Percentiles rank a stretch among this genome's conserved stretches.
Evolutionary conservation across 176 grass and related monocot species (phyloP).

Genomic region (Triticum monococcum): DNA sequence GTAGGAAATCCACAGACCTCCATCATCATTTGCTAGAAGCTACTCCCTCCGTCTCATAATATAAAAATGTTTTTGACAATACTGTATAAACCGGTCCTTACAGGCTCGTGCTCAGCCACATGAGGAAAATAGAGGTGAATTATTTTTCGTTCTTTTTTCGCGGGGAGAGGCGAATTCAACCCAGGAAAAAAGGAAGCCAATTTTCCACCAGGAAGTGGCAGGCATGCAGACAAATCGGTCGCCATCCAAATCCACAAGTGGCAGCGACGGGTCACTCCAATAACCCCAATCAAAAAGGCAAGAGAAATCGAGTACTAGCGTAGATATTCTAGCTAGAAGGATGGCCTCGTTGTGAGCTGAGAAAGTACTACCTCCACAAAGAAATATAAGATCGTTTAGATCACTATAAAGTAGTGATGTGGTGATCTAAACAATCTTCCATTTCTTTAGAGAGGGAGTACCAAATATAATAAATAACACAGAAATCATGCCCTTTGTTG

Average conservation of each 20-base stretch:
- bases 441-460: too few relatives aligned
- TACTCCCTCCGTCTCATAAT: too few relatives aligned
- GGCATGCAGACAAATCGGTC: constrained; percentile 1
- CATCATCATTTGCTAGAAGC: not conserved
- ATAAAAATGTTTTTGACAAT: too few relatives aligned
- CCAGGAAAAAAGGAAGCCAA: too few relatives aligned
- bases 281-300: not conserved
- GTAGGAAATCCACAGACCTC: too few relatives aligned
- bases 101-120: not conserved
- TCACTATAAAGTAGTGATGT: too few relatives aligned
- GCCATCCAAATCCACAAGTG: not conserved
- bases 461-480: too few relatives aligned
- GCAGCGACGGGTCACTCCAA: not conserved
- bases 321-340: not conserved
- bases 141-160: too few relatives aligned
- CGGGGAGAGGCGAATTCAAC: not conserved
- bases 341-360: not conserved
- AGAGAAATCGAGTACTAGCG: not conserved
- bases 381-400: too few relatives aligned
- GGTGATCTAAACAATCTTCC: too few relatives aligned
- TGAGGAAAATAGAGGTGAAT: not conserved
- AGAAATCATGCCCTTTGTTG: too few relatives aligned
- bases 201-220: constrained; percentile 9
- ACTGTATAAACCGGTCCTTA: not conserved
- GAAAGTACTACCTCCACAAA: too few relatives aligned